Evolutionary conservation across 2,329 filamentous ascomycete species (phyloP), one percentile per base, ranked within the genome.

Genomic region (Ceratocystis cacaofunesta): DNA sequence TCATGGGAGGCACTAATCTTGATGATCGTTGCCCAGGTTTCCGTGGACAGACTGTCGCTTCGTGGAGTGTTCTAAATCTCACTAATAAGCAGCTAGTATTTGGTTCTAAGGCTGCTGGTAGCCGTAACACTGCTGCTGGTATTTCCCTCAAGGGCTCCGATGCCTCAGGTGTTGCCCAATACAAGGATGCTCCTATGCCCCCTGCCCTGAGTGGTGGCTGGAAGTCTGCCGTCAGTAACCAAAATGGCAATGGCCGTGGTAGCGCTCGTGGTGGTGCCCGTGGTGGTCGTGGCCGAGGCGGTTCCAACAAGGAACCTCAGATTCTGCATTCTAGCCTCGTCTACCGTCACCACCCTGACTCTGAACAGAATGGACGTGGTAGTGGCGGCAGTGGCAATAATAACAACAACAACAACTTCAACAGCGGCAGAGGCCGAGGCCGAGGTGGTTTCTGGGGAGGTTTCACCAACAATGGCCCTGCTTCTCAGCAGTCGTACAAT

Each of bases 1-100:
- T 99, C 75, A 97, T 99, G 92, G 95, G 91, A 72, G 94, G 94
- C 68, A 96, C 92, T 1, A 94, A 89, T 0, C 81, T 99, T 17
- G 89, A 90, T 67, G 91, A 92, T 66, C 87, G 94, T 67, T 96
- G 92, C 73, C 90, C 91, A 30, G 86, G 90, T 46, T 99, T 99
- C 84, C 85, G 92, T 44, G 94, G 94, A 63, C 92, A 94, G 73
- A 96, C 94, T 0, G 91, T 99, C 3, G 85, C 90, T 1, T 84
- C 87, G 5, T 88, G 88, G n/a, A 88, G 89, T 0, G 91, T 97
- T 1, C 81, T 99, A 43, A 99, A 99, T 76, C 79, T 95, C 66
- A 87, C 86, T 1, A 80, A 92, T 72, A 87, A 83, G 70, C 94
- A 99, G 76, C 82, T 96, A 22, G 79, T 95, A 52, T 86, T 84